phyloP scores from a whole-genome alignment of 176 grass and related monocot species.

The Zea mays region DNA sequence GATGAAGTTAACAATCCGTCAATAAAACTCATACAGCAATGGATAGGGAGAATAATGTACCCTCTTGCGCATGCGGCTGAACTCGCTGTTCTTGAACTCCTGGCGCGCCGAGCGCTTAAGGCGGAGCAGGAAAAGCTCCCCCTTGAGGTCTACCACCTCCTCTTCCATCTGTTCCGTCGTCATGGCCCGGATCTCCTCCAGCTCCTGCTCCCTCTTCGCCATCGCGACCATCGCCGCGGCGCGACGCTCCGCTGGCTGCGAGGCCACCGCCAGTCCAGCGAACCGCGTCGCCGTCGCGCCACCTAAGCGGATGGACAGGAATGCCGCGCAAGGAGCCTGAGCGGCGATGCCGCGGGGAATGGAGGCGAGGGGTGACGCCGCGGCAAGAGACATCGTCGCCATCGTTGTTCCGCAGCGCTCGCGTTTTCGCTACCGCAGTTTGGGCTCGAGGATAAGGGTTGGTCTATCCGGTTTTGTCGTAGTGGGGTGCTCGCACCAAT shows the following conservation, averaged over 20 bases:
- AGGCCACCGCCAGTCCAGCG: slow-evolving; percentile 26
- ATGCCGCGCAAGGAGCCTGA: slow-evolving; percentile 17
- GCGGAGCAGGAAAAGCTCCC: too few species aligned
- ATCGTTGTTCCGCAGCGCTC: slow-evolving; percentile 24
- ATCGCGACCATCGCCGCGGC: slow-evolving; percentile 47
- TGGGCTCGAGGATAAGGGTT: slow-evolving; percentile 10
- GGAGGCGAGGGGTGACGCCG: slow-evolving; percentile 39
- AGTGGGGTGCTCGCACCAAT: neutral
- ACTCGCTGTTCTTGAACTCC: too few species aligned
- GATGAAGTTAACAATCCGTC: neutral
- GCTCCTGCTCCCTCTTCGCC: slow-evolving; percentile 78
- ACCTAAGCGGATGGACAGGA: slow-evolving; percentile 10
- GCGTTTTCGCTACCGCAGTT: slow-evolving; percentile 24
- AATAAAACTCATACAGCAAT: neutral
- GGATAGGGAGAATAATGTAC: neutral
- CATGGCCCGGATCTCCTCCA: slow-evolving; percentile 51
- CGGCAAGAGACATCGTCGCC: slow-evolving; percentile 49
- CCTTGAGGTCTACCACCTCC: too few species aligned
- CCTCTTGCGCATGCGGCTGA: too few species aligned
- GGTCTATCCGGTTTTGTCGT: slow-evolving; percentile 22
- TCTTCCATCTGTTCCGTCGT: too few species aligned
- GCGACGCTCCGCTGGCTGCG: slow-evolving; percentile 12
- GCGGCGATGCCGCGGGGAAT: slow-evolving; percentile 4
- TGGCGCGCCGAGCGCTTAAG: too few species aligned
- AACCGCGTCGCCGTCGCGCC: slow-evolving; percentile 21